Evolutionary conservation across 345 rosid species (phyloP).

Genomic region (Litchi chinensis): DNA sequence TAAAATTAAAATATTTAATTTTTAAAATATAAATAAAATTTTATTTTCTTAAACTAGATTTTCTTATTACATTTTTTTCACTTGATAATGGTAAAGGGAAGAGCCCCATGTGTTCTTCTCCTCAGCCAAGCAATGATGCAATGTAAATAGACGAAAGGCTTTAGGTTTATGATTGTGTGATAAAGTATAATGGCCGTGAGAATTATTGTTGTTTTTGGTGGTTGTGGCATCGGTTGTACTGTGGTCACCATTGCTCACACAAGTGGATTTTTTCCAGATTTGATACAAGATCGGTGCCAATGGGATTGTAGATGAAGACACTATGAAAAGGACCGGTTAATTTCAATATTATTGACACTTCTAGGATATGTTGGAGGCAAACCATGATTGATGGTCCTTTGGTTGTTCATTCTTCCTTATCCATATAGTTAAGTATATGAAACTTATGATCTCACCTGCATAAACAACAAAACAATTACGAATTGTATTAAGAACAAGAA

Average conservation of each 20-base stretch:
- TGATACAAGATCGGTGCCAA: slow-evolving; percentile 9
- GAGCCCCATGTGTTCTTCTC: too few relatives aligned
- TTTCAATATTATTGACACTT: neutral
- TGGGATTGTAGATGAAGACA: slow-evolving; percentile 2
- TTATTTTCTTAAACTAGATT: too few relatives aligned
- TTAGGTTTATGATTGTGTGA: too few relatives aligned
- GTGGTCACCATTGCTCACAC: neutral
- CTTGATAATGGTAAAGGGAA: too few relatives aligned
- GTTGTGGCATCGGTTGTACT: neutral
- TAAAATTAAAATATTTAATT: too few relatives aligned
- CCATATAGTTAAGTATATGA: neutral
- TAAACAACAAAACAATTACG: neutral
- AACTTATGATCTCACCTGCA: slow-evolving; percentile 3
- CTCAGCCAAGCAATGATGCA: neutral
- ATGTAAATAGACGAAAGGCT: neutral
- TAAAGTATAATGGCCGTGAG: too few relatives aligned
- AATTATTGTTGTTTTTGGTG: neutral
- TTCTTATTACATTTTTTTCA: too few relatives aligned
- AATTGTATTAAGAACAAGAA: neutral
- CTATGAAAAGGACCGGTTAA: too few relatives aligned
- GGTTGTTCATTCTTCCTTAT: neutral
- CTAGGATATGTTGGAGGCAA: too few relatives aligned
- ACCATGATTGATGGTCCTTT: neutral
- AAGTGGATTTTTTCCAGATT: slow-evolving; percentile 18
- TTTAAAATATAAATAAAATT: too few relatives aligned